Conservation (phyloP, 331 rosid genomes). For the Stylosanthes scabra region DNA sequence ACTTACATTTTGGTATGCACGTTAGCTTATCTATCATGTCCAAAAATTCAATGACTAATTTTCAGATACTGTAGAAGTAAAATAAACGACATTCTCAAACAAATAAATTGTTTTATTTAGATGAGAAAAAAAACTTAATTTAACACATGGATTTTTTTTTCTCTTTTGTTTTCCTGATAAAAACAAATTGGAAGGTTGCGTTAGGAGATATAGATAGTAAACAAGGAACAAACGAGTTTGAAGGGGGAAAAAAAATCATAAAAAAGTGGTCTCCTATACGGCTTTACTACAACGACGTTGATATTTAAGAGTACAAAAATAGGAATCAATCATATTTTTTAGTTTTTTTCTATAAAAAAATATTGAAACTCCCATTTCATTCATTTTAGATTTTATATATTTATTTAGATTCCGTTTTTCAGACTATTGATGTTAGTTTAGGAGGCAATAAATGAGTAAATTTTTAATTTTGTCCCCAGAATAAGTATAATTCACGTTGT, state of each 20-base stretch:
- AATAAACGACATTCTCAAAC: no score
- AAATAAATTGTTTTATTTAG: no score
- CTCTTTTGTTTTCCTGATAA: not conserved
- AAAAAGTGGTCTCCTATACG: constrained; percentile 45
- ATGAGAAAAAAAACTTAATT: not conserved
- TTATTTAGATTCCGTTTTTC: not conserved
- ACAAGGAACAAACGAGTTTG: not conserved
- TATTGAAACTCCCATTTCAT: not conserved
- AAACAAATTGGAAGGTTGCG: not conserved
- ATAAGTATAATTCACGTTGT: no score
- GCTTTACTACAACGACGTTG: constrained; percentile 41
- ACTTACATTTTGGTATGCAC: no score
- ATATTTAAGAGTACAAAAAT: not conserved
- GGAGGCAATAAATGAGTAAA: no score
- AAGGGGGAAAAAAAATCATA: not conserved
- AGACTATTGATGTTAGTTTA: not conserved
- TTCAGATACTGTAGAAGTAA: no score
- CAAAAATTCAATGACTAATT: no score
- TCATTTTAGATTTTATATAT: not conserved
- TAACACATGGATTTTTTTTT: not conserved
- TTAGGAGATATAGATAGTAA: not conserved
- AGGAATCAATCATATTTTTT: not conserved
- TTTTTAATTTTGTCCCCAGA: no score
- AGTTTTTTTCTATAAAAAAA: not conserved
- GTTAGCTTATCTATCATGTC: no score